Evolutionary conservation across 1,284 basidiomycete genomes (phyloP).

Genomic region (Austroboletus novae-zelandiae): DNA sequence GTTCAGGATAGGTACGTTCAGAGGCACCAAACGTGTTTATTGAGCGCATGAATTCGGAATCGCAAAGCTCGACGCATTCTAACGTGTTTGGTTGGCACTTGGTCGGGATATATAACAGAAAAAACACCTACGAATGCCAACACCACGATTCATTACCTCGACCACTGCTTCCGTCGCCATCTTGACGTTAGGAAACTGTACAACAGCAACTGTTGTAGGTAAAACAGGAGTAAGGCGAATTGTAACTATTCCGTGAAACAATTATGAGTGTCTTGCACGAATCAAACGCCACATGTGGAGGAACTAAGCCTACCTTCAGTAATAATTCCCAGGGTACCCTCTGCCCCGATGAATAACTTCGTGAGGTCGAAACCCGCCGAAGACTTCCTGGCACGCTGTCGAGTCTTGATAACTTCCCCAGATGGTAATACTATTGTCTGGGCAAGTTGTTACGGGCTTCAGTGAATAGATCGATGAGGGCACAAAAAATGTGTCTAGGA

Average conservation of each 20-base stretch:
- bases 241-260: conserved; percentile 50
- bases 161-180: conserved; percentile 72
- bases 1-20: conserved; percentile 59
- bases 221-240: conserved; percentile 77
- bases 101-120: too few species aligned
- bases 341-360: conserved; percentile 91
- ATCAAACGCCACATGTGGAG: neutral
- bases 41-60: conserved; percentile 67
- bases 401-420: conserved; percentile 93
- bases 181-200: conserved; percentile 65
- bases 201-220: conserved; percentile 73
- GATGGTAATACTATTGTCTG: conserved; percentile 88
- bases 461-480: too few species aligned
- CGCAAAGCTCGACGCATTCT: conserved; percentile 80
- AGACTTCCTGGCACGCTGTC: conserved; percentile 82
- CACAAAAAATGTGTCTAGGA: neutral
- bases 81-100: neutral
- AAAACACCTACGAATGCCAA: conserved; percentile 58
- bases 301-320: conserved; percentile 64
- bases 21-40: conserved; percentile 66
- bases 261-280: neutral
- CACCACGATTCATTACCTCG: conserved; percentile 72
- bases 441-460: neutral
- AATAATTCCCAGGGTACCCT: conserved; percentile 91
- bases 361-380: conserved; percentile 90